Conservation (phyloP, 345 rosid genomes). For the Kernera saxatilis region DNA sequence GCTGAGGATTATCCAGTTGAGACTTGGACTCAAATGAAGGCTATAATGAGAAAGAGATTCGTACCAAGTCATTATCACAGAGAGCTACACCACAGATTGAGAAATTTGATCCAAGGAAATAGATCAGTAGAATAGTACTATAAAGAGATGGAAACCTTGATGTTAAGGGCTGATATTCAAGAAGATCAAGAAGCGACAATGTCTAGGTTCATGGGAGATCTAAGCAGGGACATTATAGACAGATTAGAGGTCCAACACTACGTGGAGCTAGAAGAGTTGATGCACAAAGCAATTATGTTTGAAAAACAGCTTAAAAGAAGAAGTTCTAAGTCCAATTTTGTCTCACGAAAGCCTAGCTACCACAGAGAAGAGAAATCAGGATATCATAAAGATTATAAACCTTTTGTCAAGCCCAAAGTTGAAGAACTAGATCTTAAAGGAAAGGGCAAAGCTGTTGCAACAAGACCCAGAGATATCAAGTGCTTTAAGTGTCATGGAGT, state of each 20-base stretch:
- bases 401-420: neutral
- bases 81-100: neutral
- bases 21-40: neutral
- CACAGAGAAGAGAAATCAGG: neutral
- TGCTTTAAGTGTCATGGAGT: neutral
- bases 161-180: neutral
- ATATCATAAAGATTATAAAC: no score
- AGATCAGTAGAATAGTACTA: neutral
- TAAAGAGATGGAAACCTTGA: neutral
- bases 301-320: neutral
- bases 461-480: neutral
- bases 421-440: neutral
- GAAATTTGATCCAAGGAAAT: neutral
- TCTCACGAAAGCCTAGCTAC: neutral
- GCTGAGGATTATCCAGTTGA: no score
- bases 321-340: no score
- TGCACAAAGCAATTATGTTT: neutral
- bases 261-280: neutral
- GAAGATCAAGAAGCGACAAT: neutral
- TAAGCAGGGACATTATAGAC: neutral
- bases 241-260: neutral
- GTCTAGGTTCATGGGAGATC: neutral
- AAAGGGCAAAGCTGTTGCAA: neutral
- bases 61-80: neutral
- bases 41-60: neutral